Percentiles rank a stretch among this genome's conserved stretches.
Conservation (phyloP, 1,284 basidiomycete species). For the Schizopora paradoxa region DNA sequence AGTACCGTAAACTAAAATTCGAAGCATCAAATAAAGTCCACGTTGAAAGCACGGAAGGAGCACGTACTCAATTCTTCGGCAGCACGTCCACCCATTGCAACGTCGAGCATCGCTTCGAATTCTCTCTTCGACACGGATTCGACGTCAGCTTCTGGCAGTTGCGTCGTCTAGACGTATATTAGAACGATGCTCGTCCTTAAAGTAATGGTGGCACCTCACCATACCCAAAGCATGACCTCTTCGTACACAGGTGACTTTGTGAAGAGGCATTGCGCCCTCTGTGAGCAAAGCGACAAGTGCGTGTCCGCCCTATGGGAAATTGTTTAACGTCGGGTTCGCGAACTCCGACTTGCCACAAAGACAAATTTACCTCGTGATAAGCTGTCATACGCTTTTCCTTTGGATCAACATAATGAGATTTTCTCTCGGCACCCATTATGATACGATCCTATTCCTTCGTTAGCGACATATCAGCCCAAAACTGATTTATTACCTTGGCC, state of each 20-base stretch:
- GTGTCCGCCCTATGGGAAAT: constrained; percentile 73
- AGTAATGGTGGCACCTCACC: constrained; percentile 40
- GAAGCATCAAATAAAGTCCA: constrained; percentile 8
- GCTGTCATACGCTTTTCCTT: constrained; percentile 85
- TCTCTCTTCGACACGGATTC: constrained; percentile 67
- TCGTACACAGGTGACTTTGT: constrained; percentile 94
- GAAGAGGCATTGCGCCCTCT: constrained; percentile 88
- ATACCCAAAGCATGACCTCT: constrained; percentile 89
- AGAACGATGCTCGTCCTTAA: constrained; percentile 1
- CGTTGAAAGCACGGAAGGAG: constrained; percentile 4
- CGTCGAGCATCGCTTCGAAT: constrained; percentile 79
- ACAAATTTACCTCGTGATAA: constrained; percentile 74
- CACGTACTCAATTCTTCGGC: constrained; percentile 82
- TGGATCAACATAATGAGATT: constrained; percentile 81
- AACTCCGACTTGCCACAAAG: constrained; percentile 7
- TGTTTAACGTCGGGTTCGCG: not conserved
- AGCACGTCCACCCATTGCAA: constrained; percentile 87
- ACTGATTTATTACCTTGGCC: constrained; percentile 65
- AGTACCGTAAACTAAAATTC: constrained; percentile 69
- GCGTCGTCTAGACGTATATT: constrained; percentile 58
- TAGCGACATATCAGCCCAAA: constrained; percentile 1
- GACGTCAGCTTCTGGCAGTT: constrained; percentile 81
- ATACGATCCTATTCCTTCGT: constrained; percentile 67
- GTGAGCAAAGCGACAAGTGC: constrained; percentile 89
- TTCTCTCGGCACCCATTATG: constrained; percentile 90